Evolutionary conservation across 2,329 filamentous ascomycete genomes (phyloP).

Genomic region (Zasmidium cellare): DNA sequence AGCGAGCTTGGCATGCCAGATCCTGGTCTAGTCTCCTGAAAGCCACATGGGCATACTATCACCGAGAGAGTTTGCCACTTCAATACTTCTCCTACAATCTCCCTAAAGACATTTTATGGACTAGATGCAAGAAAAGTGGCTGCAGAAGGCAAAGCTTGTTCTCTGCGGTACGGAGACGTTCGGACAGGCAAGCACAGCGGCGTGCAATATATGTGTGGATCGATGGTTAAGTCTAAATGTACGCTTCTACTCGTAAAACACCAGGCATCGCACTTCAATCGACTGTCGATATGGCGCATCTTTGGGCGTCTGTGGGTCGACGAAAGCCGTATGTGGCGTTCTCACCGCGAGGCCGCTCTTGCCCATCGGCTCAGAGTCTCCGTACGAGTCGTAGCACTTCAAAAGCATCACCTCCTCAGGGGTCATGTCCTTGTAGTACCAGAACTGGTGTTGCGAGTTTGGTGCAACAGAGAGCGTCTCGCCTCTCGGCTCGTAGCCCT

Average conservation of each 20-base stretch:
- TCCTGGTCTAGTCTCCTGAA: too few species aligned
- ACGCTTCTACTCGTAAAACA: slow-evolving; percentile 63
- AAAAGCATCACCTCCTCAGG: slow-evolving; percentile 55
- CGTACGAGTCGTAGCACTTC: slow-evolving; percentile 51
- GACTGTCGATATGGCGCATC: slow-evolving; percentile 76
- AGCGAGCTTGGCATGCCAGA: too few species aligned
- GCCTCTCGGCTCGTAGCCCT: slow-evolving; percentile 63
- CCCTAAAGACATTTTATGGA: too few species aligned
- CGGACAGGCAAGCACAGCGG: too few species aligned
- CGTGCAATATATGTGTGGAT: too few species aligned
- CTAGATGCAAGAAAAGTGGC: too few species aligned
- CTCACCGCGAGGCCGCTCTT: slow-evolving; percentile 42
- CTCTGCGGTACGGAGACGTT: too few species aligned
- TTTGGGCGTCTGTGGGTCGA: slow-evolving; percentile 68
- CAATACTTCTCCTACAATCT: too few species aligned
- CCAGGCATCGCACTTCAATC: slow-evolving; percentile 81
- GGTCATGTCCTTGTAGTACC: slow-evolving; percentile 68
- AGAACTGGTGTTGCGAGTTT: slow-evolving; percentile 61
- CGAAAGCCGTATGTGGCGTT: slow-evolving; percentile 75
- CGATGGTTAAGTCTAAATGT: too few species aligned
- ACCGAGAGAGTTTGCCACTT: too few species aligned
- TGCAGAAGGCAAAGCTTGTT: too few species aligned
- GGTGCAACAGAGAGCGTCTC: slow-evolving; percentile 63
- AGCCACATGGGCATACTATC: too few species aligned
- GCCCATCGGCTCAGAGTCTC: slow-evolving; percentile 42